phyloP scores from a whole-genome alignment of 208 protist species.

The Kentomonas sorsogonicus region DNA sequence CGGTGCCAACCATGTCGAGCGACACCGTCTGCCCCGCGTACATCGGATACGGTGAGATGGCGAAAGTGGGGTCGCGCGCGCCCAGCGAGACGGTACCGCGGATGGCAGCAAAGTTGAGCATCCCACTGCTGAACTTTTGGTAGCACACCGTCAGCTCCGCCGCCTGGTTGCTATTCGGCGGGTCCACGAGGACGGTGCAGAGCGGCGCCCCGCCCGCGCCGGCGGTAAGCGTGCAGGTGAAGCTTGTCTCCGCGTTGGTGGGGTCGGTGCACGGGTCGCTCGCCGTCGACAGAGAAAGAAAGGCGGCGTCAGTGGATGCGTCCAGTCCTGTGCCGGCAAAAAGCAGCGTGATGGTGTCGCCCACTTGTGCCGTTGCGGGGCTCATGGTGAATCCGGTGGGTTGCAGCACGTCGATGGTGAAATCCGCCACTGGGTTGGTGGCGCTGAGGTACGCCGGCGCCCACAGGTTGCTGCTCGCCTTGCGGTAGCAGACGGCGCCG shows the following conservation, averaged over 20 bases:
- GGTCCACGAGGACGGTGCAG: constrained; percentile 65
- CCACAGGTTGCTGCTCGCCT: constrained; percentile 34
- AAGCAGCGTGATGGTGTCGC: constrained; percentile 37
- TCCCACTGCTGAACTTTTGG: constrained; percentile 25
- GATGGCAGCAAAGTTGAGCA: constrained; percentile 58
- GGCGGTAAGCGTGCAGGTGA: constrained; percentile 35
- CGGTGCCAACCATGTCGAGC: constrained; percentile 51
- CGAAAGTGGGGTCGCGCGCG: constrained; percentile 71
- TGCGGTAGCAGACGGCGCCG: constrained; percentile 77
- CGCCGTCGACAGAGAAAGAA: constrained; percentile 32
- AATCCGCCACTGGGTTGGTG: constrained; percentile 32
- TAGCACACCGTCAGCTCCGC: constrained; percentile 70
- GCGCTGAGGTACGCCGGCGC: constrained; percentile 44
- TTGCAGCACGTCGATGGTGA: constrained; percentile 78
- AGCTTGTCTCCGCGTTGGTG: constrained; percentile 16
- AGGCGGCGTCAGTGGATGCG: constrained; percentile 46
- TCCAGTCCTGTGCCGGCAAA: constrained; percentile 64
- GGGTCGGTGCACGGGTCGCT: constrained; percentile 25
- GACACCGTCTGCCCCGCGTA: constrained; percentile 58
- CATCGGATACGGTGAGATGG: constrained; percentile 45
- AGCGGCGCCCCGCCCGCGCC: constrained; percentile 23
- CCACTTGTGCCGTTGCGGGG: constrained; percentile 34
- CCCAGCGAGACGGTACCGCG: constrained; percentile 30
- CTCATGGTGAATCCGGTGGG: constrained; percentile 57
- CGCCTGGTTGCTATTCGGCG: constrained; percentile 32